Evolutionary conservation across 2,329 filamentous ascomycete genomes (phyloP).

Genomic region (Pyrenophora tritici-repentis): DNA sequence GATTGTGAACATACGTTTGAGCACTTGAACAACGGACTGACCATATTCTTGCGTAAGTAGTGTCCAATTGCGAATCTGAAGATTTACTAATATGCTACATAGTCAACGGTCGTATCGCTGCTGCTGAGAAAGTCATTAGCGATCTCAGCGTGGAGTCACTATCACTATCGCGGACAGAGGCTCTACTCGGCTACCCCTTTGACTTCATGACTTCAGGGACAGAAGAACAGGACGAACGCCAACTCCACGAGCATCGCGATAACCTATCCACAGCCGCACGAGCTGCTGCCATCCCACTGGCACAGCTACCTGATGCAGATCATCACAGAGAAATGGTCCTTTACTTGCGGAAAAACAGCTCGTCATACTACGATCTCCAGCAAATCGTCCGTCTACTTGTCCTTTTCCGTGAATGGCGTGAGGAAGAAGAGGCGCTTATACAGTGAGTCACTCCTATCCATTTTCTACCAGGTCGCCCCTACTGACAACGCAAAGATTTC

Average conservation of each 20-base stretch:
- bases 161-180: conserved; percentile 49
- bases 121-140: conserved; percentile 59
- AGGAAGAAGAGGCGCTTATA: conserved; percentile 49
- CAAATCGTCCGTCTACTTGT: conserved; percentile 50
- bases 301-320: conserved; percentile 25
- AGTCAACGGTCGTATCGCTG: conserved; percentile 57
- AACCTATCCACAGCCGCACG: conserved; percentile 25
- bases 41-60: conserved; percentile 80
- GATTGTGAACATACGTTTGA: conserved; percentile 64
- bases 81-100: conserved; percentile 22
- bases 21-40: conserved; percentile 74
- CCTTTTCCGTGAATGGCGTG: conserved; percentile 51
- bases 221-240: conserved; percentile 35
- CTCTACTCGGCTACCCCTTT: conserved; percentile 48
- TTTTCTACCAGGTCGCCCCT: neutral
- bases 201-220: conserved; percentile 36
- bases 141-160: conserved; percentile 57
- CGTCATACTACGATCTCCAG: conserved; percentile 51
- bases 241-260: conserved; percentile 26
- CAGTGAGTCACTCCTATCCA: conserved; percentile 22
- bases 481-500: conserved; percentile 17
- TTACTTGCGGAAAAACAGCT: conserved; percentile 26
- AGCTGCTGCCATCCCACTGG: conserved; percentile 23
- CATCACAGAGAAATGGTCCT: conserved; percentile 31
- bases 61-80: neutral